Base-by-base conservation (phyloP, 148 eudicot species). In the Vaccinium darrowii region DNA sequence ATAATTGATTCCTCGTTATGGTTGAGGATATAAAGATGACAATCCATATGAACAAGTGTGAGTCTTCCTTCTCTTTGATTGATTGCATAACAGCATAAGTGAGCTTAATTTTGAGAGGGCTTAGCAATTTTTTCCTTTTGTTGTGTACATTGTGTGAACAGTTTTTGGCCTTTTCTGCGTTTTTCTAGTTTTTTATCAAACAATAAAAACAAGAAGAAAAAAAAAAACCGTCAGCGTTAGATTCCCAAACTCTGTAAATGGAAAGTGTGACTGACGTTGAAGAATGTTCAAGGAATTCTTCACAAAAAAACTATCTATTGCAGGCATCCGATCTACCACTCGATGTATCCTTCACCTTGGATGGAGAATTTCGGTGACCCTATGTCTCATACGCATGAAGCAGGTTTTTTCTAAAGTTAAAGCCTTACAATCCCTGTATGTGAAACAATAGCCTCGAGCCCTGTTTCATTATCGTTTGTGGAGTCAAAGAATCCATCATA, bases 321-420 rank as follows among this genome's bases (percentile, higher is more conserved):
- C 88, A 90, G 93, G 87, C 75, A 91, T 85, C 91, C 93, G 5
- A 93, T 92, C 63, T 92, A 92, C 85, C 94, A 92, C 87, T 92
- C 94, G 10, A 79, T 92, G 92, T 92, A 92, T 73, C 92, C 85
- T 90, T 87, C 51, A 65, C 86, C 60, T 92, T 92, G 94, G 94
- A 92, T 92, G 94, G 83, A 67, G 74, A 88, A 90, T 74, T 92
- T 91, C 85, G 92, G 93, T 39, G 94, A 92, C 80, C 93, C 94
- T 15, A 79, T 85, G 91, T 92, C 91, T 74, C 92, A 82, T n/a
- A 91, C 90, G 89, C 94, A 91, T 83, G 91, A 82, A 58, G 93
- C 94, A 89, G 93, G 93, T 91, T 71, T 83, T 90, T 87, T 86
- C 19, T 51, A 56, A 36, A 8, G 79, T 8, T 8, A 7, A 63